phyloP scores from a whole-genome alignment of 2,329 filamentous ascomycete genomes.

The Aspergillus hiratsukae region DNA sequence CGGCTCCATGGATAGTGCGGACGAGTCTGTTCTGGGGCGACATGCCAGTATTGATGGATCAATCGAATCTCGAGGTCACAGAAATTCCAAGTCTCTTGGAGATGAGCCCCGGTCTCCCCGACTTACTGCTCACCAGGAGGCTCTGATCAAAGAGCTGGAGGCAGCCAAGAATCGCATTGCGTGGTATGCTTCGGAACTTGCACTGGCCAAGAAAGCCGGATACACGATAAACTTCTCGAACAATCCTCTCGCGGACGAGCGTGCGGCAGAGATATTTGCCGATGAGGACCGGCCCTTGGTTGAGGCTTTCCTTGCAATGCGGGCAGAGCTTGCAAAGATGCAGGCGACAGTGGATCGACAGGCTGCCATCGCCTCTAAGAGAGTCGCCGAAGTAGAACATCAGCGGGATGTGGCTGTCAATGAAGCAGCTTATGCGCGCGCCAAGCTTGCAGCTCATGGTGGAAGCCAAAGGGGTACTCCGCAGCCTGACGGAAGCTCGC shows the following conservation, averaged over 20 bases:
- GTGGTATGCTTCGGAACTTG: slow-evolving; percentile 94
- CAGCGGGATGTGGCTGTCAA: slow-evolving; percentile 91
- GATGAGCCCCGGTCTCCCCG: slow-evolving; percentile 45
- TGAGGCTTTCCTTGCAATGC: slow-evolving; percentile 88
- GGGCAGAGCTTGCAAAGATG: slow-evolving; percentile 80
- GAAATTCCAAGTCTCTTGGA: slow-evolving; percentile 38
- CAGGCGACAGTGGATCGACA: slow-evolving; percentile 88
- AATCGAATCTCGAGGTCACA: slow-evolving; percentile 32
- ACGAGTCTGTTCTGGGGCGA: slow-evolving; percentile 51
- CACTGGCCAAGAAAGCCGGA: slow-evolving; percentile 83
- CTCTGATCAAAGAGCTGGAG: slow-evolving; percentile 82
- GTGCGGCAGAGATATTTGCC: slow-evolving; percentile 71
- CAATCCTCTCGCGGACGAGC: slow-evolving; percentile 70
- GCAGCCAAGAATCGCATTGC: slow-evolving; percentile 79
- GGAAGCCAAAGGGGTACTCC: slow-evolving; percentile 60
- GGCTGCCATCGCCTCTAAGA: slow-evolving; percentile 75
- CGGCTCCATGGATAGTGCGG: slow-evolving; percentile 64
- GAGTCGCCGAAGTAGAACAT: slow-evolving; percentile 89
- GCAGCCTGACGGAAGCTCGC: slow-evolving; percentile 45
- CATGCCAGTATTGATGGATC: slow-evolving; percentile 38
- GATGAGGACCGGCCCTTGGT: slow-evolving; percentile 91
- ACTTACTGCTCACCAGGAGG: slow-evolving; percentile 49
- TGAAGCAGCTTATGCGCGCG: slow-evolving; percentile 92
- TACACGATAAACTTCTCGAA: slow-evolving; percentile 70
- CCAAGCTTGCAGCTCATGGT: slow-evolving; percentile 79